These are phyloP conservation scores for Cutaneotrichosporon curvatum DNA, from an alignment of 1,284 basidiomycete genomes.

Conservation along the genomic window DNA sequence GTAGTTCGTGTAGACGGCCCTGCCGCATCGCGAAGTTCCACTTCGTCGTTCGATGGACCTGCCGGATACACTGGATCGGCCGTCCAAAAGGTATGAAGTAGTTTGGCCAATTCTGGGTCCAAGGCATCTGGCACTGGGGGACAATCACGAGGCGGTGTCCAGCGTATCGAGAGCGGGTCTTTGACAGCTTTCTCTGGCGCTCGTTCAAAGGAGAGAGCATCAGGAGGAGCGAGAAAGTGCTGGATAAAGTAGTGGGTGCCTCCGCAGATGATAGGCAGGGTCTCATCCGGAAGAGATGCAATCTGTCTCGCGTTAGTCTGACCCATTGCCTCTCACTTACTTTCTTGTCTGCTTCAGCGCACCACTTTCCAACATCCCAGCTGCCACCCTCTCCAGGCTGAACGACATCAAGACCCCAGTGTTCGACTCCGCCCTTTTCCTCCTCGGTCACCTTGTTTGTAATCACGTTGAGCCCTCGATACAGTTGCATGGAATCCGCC, in stretches of 20 bases:
- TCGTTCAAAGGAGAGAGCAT: conserved; percentile 52
- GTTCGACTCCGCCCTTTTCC: conserved; percentile 75
- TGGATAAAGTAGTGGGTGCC: conserved; percentile 98
- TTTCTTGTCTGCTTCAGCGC: conserved; percentile 61
- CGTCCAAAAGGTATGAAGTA: conserved; percentile 42
- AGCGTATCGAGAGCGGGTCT: conserved; percentile 19
- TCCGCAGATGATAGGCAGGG: conserved; percentile 80
- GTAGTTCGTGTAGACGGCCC: not conserved
- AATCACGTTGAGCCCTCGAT: conserved; percentile 85
- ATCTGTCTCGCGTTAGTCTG: conserved; percentile 7
- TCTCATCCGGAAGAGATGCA: not conserved
- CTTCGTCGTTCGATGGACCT: not conserved
- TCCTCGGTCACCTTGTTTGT: conserved; percentile 83
- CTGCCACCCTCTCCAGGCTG: conserved; percentile 77
- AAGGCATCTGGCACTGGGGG: conserved; percentile 36
- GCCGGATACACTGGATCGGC: conserved; percentile 27
- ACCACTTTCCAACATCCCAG: conserved; percentile 62
- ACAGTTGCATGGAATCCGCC: conserved; percentile 97
- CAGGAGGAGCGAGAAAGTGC: conserved; percentile 65
- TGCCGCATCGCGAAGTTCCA: not conserved
- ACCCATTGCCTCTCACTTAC: conserved; percentile 49
- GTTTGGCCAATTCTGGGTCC: conserved; percentile 10
- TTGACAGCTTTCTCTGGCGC: not conserved
- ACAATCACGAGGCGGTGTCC: conserved; percentile 30
- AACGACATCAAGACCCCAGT: conserved; percentile 83